phyloP scores from a whole-genome alignment of 192 early-diverging fungal genomes.

The Pilaira anomala region DNA sequence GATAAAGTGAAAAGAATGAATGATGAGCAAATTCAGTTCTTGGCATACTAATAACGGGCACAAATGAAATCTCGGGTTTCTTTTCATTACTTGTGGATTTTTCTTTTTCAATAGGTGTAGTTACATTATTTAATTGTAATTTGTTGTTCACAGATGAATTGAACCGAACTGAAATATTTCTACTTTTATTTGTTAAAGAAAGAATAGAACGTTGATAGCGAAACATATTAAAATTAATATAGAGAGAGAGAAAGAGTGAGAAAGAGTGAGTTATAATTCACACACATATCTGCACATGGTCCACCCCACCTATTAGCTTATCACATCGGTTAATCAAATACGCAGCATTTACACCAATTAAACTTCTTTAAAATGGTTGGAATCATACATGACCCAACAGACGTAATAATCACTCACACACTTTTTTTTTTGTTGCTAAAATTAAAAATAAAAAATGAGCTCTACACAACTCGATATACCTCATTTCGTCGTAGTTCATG shows the following conservation, averaged over 20 bases:
- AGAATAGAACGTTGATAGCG: conserved; percentile 7
- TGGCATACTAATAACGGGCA: conserved; percentile 27
- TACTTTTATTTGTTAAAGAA: neutral
- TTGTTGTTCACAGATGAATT: conserved; percentile 4
- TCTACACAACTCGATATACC: conserved; percentile 28
- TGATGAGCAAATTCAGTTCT: conserved; percentile 52
- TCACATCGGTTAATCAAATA: neutral
- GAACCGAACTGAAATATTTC: neutral
- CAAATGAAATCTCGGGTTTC: neutral
- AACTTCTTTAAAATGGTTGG: neutral
- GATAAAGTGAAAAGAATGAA: conserved; percentile 58
- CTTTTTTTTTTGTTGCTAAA: neutral
- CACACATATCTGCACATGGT: too few species aligned
- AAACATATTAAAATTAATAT: neutral
- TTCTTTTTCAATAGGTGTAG: neutral
- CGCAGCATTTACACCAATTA: neutral
- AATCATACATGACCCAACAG: too few species aligned
- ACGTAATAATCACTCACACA: neutral
- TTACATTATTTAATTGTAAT: neutral
- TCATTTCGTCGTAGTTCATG: conserved; percentile 45
- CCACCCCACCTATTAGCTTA: neutral
- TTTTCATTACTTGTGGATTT: neutral
- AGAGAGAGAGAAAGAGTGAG: neutral
- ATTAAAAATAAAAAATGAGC: neutral
- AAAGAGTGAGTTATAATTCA: neutral